Percentiles rank a stretch among this genome's conserved stretches.
phyloP scores from a whole-genome alignment of 148 eudicot genomes.

The Arctostaphylos glauca region DNA sequence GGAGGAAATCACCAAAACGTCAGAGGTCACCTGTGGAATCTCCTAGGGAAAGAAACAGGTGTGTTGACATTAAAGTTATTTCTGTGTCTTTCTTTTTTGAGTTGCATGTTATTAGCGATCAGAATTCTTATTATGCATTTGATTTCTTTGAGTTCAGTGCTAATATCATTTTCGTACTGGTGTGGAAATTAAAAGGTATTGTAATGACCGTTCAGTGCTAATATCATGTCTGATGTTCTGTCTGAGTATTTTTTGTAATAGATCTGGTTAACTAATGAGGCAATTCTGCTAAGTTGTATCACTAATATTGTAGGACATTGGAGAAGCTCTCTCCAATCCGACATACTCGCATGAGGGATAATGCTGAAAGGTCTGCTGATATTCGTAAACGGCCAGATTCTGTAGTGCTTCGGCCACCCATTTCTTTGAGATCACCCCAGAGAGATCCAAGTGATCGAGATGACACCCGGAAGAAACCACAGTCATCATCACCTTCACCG shows the following conservation, averaged over 20 bases:
- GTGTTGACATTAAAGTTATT: slow-evolving; percentile 2
- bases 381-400: slow-evolving; percentile 26
- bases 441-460: slow-evolving; percentile 43
- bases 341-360: slow-evolving; percentile 31
- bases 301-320: slow-evolving; percentile 31
- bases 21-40: slow-evolving; percentile 50
- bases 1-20: slow-evolving; percentile 37
- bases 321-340: slow-evolving; percentile 36
- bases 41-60: slow-evolving; percentile 57
- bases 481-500: slow-evolving; percentile 49
- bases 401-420: slow-evolving; percentile 35
- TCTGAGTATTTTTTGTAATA: background rate
- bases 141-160: slow-evolving; percentile 14
- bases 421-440: slow-evolving; percentile 63
- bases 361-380: slow-evolving; percentile 32
- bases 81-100: background rate
- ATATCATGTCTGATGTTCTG: background rate
- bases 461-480: slow-evolving; percentile 29
- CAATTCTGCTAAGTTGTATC: slow-evolving; percentile 12
- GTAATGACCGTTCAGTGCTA: background rate
- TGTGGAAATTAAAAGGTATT: slow-evolving; percentile 18
- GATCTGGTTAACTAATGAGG: background rate
- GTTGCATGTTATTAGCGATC: background rate
- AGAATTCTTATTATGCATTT: background rate
- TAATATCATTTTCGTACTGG: slow-evolving; percentile 14